These are phyloP conservation scores for Eragrostis nindensis DNA, from an alignment of 176 grass and related monocot species.

Conservation along the genomic window DNA sequence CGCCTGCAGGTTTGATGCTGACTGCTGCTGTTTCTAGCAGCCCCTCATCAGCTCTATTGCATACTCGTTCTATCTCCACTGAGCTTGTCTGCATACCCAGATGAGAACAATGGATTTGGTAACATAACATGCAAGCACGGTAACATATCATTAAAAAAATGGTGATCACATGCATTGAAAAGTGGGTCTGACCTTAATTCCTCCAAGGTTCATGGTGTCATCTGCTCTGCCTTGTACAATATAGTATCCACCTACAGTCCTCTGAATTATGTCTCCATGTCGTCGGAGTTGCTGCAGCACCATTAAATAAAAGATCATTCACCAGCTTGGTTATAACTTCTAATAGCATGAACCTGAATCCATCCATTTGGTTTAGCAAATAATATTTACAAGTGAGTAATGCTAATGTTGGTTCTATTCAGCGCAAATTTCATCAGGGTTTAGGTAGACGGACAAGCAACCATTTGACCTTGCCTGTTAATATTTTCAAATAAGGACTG, in stretches of 20 bases:
- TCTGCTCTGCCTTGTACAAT: conserved; percentile 89
- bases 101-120: conserved; percentile 17
- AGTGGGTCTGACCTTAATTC: conserved; percentile 72
- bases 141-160: too few species aligned
- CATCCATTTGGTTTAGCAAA: conserved; percentile 28
- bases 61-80: conserved; percentile 88
- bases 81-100: conserved; percentile 79
- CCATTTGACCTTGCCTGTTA: background rate
- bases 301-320: background rate
- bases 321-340: background rate
- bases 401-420: background rate
- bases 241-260: conserved; percentile 87
- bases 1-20: conserved; percentile 61
- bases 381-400: conserved; percentile 9
- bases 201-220: conserved; percentile 98
- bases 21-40: conserved; percentile 89
- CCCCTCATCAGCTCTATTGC: conserved; percentile 73
- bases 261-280: conserved; percentile 94
- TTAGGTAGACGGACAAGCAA: background rate
- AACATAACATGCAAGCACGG: conserved; percentile 3
- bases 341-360: background rate
- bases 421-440: background rate
- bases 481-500: background rate
- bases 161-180: background rate
- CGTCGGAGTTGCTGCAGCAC: conserved; percentile 69